Evolutionary conservation across 2,329 filamentous ascomycete species (phyloP), one percentile per base, ranked within the genome.

Genomic region (Colletotrichum phormii): DNA sequence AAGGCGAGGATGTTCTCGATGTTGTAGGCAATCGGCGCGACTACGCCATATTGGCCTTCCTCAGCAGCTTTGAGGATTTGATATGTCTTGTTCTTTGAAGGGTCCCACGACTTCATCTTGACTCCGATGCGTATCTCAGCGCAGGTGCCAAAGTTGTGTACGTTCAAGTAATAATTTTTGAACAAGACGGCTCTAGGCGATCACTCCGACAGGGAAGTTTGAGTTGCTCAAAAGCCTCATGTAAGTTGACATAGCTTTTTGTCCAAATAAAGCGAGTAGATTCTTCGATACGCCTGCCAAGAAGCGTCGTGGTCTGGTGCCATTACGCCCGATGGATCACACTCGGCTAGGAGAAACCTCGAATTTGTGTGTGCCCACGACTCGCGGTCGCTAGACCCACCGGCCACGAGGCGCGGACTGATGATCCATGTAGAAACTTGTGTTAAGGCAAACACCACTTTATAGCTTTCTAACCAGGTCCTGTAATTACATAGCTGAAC

Each of bases 1-100:
- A 42, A 42, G 2, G 37, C 37, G 37, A 42, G 37, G 1, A 42
- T 42, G 37, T 42, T 42, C 15, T 42, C 37, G 15, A 42, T 42
- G 2, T 42, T 42, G 37, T 42, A 42, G 63, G 80, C 85, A 83
- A 91, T 81, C 80, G 88, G 76, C 80, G 86, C 77, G 15, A 84
- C 77, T 9, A 92, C 85, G 65, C 87, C 89, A 76, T 92, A 92
- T 63, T 86, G 83, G 71, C 87, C 86, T 62, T 82, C 80, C 70
- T 87, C 84, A 18, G 89, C 89, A 49, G 86, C 86, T 75, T 86
- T 80, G 75, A 91, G 85, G 75, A 91, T 89, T 33, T 77, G 75
- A 59, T 74, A 77, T 1, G 77, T 78, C 55, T 76, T 76, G 71
- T 78, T 78, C 33, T 74, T 73, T 24, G 76, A 70, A 18, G 74